These are phyloP conservation scores for Eucalyptus rudis DNA, from an alignment of 345 rosid species.

Conservation along the genomic window DNA sequence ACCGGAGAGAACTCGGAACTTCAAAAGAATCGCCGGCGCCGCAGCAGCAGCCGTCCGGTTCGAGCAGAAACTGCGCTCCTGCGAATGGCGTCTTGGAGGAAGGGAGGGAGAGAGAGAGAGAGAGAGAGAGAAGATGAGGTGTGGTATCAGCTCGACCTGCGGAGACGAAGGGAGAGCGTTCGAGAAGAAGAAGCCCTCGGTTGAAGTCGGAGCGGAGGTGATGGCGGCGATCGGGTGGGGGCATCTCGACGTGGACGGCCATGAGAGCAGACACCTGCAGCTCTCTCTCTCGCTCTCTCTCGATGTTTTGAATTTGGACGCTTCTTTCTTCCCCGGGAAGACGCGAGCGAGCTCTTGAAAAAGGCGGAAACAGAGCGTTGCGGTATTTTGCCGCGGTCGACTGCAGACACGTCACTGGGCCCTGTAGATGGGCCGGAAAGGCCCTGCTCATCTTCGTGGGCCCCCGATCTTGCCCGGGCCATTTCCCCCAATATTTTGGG, in stretches of 20 bases:
- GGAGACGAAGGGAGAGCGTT: background rate
- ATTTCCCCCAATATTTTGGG: background rate
- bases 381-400: background rate
- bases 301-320: too few species aligned
- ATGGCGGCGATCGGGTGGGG: background rate
- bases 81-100: background rate
- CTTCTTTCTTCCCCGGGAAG: background rate
- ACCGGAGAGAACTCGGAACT: background rate
- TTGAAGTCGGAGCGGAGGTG: background rate
- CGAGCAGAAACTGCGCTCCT: background rate
- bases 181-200: background rate
- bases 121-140: background rate
- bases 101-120: too few species aligned
- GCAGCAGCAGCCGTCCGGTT: background rate
- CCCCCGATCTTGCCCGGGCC: background rate
- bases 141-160: background rate
- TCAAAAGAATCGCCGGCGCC: background rate
- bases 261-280: background rate
- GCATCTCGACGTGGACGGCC: background rate
- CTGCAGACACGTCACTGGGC: background rate
- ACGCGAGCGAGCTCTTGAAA: background rate
- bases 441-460: background rate
- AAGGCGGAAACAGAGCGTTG: background rate
- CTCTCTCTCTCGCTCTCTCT: background rate
- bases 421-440: background rate